Evolutionary conservation across 352 stramenopile species (phyloP).

Genomic region (Globisporangium rhizosaccharum): DNA sequence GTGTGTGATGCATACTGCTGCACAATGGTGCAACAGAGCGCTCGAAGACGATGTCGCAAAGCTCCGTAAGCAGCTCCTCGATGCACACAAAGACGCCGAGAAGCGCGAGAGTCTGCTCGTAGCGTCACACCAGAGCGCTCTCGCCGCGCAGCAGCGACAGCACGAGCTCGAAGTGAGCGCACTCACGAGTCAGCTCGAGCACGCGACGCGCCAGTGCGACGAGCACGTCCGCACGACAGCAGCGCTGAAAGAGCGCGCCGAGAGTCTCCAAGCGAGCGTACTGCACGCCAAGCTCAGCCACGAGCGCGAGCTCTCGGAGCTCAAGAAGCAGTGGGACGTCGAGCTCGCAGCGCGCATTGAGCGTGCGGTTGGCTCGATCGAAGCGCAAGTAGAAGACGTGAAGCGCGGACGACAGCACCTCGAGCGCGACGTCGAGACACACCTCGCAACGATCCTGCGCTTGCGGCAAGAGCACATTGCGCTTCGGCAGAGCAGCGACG

Average conservation of each 20-base stretch:
- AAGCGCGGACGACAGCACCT: conserved; percentile 52
- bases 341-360: conserved; percentile 53
- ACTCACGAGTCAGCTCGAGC: conserved; percentile 42
- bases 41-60: conserved; percentile 45
- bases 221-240: conserved; percentile 20
- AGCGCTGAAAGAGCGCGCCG: conserved; percentile 36
- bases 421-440: conserved; percentile 61
- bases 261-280: conserved; percentile 37
- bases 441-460: conserved; percentile 40
- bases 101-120: conserved; percentile 34
- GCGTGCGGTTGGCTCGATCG: conserved; percentile 41
- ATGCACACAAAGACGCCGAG: conserved; percentile 36
- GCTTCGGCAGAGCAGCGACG: conserved; percentile 39
- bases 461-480: conserved; percentile 54
- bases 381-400: conserved; percentile 61
- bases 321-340: conserved; percentile 49
- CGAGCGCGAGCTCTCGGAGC: conserved; percentile 41
- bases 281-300: conserved; percentile 49
- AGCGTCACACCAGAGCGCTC: conserved; percentile 28
- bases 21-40: background rate
- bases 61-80: conserved; percentile 47
- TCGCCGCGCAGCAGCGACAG: conserved; percentile 29
- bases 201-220: conserved; percentile 31
- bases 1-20: background rate
- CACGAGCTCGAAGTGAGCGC: conserved; percentile 30